Percentiles rank a stretch among this genome's conserved stretches.
Evolutionary conservation across 352 stramenopile genomes (phyloP).

Genomic region (Phytophthora niederhauseri): DNA sequence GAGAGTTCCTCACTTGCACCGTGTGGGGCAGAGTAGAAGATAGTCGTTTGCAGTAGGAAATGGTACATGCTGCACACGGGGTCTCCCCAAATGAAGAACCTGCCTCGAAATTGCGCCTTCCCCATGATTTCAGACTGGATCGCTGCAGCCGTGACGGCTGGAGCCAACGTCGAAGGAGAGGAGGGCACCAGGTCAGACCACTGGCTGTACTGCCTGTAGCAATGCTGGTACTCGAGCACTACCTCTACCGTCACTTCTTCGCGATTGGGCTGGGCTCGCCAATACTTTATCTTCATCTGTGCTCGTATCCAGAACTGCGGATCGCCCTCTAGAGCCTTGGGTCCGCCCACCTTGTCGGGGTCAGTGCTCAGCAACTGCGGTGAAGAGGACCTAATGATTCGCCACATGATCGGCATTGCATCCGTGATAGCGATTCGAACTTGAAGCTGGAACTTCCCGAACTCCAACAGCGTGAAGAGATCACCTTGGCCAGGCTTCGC

Average conservation of each 20-base stretch:
- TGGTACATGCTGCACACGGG: conserved; percentile 73
- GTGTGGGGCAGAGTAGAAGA: conserved; percentile 61
- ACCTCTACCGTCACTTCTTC: conserved; percentile 31
- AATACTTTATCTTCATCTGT: conserved; percentile 48
- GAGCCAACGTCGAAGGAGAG: conserved; percentile 22
- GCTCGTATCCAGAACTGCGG: conserved; percentile 45
- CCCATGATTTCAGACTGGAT: conserved; percentile 25
- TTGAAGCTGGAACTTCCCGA: conserved; percentile 51
- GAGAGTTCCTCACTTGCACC: conserved; percentile 31
- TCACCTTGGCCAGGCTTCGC: conserved; percentile 19
- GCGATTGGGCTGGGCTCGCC: conserved; percentile 16
- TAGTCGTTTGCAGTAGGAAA: conserved; percentile 60
- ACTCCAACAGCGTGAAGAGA: conserved; percentile 38
- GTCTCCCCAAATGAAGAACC: conserved; percentile 61
- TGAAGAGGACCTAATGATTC: conserved; percentile 43
- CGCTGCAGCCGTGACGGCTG: conserved; percentile 7
- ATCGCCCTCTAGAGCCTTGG: conserved; percentile 20
- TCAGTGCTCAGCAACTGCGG: conserved; percentile 20
- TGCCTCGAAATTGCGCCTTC: conserved; percentile 34
- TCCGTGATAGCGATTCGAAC: conserved; percentile 43
- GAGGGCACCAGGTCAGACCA: conserved; percentile 37
- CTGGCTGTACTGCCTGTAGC: conserved; percentile 32
- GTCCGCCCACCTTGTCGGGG: conserved; percentile 17
- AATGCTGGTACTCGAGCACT: conserved; percentile 45
- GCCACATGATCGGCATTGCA: conserved; percentile 51